Conservation (phyloP, 2,329 filamentous ascomycete genomes). For the Phialophora expanda region DNA sequence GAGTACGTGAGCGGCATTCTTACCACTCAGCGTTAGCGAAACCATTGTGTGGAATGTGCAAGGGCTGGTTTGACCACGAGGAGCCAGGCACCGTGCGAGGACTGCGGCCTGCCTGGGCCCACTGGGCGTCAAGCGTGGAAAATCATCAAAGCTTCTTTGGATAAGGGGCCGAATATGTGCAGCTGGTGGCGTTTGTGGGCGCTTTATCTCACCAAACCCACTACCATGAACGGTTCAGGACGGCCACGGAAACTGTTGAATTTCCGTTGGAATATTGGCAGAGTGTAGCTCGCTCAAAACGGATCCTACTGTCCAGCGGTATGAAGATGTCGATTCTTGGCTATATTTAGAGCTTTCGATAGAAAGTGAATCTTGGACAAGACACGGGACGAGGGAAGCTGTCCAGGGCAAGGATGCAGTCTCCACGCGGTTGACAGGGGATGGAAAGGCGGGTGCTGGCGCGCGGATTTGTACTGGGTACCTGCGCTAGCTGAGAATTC, state of each 20-base stretch:
- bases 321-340: not conserved
- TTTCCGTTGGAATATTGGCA: not conserved
- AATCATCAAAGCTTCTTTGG: slow-evolving; percentile 22
- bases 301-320: not conserved
- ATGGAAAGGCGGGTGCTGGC: not conserved
- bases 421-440: slow-evolving; percentile 8
- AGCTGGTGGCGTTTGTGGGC: slow-evolving; percentile 11
- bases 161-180: not conserved
- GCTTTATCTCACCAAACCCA: not conserved
- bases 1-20: slow-evolving; percentile 26
- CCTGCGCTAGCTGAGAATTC: not conserved
- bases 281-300: not conserved
- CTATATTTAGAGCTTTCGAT: not conserved
- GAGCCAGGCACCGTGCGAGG: too few species aligned
- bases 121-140: slow-evolving; percentile 20
- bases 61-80: slow-evolving; percentile 12
- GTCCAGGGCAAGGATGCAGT: not conserved
- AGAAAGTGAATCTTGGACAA: not conserved
- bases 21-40: slow-evolving; percentile 35
- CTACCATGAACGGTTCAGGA: not conserved
- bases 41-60: slow-evolving; percentile 27
- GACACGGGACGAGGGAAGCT: not conserved
- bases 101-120: slow-evolving; percentile 16
- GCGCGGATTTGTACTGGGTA: not conserved
- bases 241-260: not conserved